Base-by-base conservation (phyloP, 148 eudicot genomes). In the Vaccinium darrowii region DNA sequence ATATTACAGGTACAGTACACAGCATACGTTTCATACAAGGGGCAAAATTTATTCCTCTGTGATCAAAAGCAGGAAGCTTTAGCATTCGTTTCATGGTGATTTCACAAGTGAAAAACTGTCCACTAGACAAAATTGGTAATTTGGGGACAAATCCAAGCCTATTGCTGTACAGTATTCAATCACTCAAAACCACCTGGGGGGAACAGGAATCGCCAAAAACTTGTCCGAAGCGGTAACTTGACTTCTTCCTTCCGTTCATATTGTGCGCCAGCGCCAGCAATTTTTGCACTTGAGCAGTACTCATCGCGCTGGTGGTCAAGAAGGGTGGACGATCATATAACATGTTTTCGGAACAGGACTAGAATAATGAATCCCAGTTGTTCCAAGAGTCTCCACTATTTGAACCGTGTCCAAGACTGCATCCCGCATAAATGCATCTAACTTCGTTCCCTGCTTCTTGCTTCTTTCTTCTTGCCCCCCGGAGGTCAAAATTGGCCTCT, bases 111-210 rank as follows among this genome's bases (percentile, higher is more conserved):
- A 33, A 47, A 19, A 7, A 75, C 27, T 18, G 51, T 39, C 77
- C 19, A 50, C 33, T 1, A 43, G 5, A 80, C 54, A 80, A 80
- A 80, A 58, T 30, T 80, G 81, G 10, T 8, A 18, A 67, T 30
- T 27, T 69, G 18, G 21, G 16, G 50, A 5, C 63, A 78, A 76
- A 52, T 9, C 52, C 80, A 71, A 60, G 49, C 47, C 88, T 71
- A 57, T 8, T 69, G 73, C 85, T 86, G 72, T 86, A 86, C 88
- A 82, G 33, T 14, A 83, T 23, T 53, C 23, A 54, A 15, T 71
- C 27, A 36, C 21, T 53, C 30, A 75, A 81, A 85, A 6, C 12
- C 16, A 69, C 21, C 25, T 54, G 52, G 13, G 11, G 65, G 36
- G n/a, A 18, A 83, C 18, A 63, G 47, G 67, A 69, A 54, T 56